Evolutionary conservation across 2,329 filamentous ascomycete genomes (phyloP).

Genomic region (Reticulascus tulasneorum): DNA sequence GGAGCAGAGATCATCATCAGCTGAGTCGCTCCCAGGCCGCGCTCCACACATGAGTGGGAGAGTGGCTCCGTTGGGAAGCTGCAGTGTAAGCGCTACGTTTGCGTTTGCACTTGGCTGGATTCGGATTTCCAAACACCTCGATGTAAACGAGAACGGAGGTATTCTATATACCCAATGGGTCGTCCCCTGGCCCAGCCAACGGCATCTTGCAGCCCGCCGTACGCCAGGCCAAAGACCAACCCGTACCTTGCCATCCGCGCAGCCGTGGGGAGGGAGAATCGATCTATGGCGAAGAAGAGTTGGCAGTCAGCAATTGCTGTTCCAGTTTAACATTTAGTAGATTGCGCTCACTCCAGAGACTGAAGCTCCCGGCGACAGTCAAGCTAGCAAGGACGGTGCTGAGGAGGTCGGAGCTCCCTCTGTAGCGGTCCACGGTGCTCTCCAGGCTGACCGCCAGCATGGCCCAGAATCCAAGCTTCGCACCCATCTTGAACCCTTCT

Average conservation of each 20-base stretch:
- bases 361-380: conserved; percentile 82
- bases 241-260: conserved; percentile 77
- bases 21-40: no score
- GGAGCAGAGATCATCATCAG: no score
- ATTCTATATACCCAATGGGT: conserved; percentile 71
- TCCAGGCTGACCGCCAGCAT: conserved; percentile 77
- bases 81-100: no score
- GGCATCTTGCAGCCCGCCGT: conserved; percentile 76
- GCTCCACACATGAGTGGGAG: no score
- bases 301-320: no score
- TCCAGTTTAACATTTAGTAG: no score
- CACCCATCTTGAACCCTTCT: conserved; percentile 74
- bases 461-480: conserved; percentile 67
- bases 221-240: conserved; percentile 71
- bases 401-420: conserved; percentile 67
- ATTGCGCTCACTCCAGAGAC: conserved; percentile 66
- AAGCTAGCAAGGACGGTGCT: conserved; percentile 80
- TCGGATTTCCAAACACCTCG: conserved; percentile 21
- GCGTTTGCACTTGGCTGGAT: no score
- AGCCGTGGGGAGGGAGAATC: conserved; percentile 72
- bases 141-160: conserved; percentile 44
- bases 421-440: conserved; percentile 75
- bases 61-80: no score
- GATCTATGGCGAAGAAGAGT: conserved; percentile 55
- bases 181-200: conserved; percentile 67